A percentile compares a stretch with the other conserved stretches of the same genome.
Conservation (phyloP, 2,329 filamentous ascomycete genomes). For the Calonectria fujianensis region DNA sequence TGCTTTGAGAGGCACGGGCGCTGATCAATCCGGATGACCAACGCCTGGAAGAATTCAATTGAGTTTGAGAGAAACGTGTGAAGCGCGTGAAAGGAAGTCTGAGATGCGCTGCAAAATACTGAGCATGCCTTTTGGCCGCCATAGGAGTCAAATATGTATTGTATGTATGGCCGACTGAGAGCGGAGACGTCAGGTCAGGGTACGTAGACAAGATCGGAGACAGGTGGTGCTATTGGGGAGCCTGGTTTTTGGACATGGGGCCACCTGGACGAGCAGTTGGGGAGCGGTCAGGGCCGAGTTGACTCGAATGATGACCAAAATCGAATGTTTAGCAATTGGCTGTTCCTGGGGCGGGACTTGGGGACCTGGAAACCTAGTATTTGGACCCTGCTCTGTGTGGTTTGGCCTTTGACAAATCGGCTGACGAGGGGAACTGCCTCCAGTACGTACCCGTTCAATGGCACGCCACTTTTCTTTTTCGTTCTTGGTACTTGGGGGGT, state of each 20-base stretch:
- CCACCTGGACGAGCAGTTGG: slow-evolving; percentile 48
- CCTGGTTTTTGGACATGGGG: slow-evolving; percentile 44
- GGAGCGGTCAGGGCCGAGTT: slow-evolving; percentile 51
- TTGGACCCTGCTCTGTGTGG: slow-evolving; percentile 32
- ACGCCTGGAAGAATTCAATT: slow-evolving; percentile 54
- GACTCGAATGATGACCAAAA: slow-evolving; percentile 54
- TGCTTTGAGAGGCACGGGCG: slow-evolving; percentile 46
- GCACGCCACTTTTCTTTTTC: slow-evolving; percentile 46
- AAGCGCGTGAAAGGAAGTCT: slow-evolving; percentile 52
- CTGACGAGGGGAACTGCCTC: slow-evolving; percentile 40
- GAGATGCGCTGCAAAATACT: slow-evolving; percentile 57
- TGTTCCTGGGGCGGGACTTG: slow-evolving; percentile 34
- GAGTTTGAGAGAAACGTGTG: slow-evolving; percentile 48
- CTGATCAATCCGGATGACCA: slow-evolving; percentile 53
- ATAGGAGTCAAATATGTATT: slow-evolving; percentile 53
- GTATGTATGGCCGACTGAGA: slow-evolving; percentile 24
- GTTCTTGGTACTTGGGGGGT: slow-evolving; percentile 4
- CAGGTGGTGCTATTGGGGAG: slow-evolving; percentile 50
- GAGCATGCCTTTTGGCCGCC: slow-evolving; percentile 57
- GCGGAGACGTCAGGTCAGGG: slow-evolving; percentile 32
- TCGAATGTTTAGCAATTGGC: slow-evolving; percentile 56
- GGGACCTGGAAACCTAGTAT: slow-evolving; percentile 21
- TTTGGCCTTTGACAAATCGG: slow-evolving; percentile 44
- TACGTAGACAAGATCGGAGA: slow-evolving; percentile 40
- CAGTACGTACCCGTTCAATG: slow-evolving; percentile 39